These are phyloP conservation scores for Cordyceps fumosorosea DNA, from an alignment of 2,329 filamentous ascomycete species.

Conservation along the genomic window DNA sequence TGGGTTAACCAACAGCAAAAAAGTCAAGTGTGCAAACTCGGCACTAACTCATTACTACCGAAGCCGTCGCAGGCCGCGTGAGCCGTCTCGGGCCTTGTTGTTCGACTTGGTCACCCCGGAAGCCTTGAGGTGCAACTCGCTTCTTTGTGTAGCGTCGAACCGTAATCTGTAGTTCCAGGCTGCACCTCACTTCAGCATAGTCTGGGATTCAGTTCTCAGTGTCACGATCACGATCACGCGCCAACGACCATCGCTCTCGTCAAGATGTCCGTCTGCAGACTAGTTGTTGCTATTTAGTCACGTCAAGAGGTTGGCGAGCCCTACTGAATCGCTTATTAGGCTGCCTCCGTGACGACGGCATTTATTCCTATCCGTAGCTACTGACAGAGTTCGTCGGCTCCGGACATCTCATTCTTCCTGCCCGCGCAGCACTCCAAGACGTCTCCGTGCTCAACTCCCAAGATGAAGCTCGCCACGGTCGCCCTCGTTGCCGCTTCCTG, in stretches of 20 bases:
- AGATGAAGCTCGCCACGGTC: constrained; percentile 19
- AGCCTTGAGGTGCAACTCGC: not conserved
- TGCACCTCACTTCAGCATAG: too few species aligned
- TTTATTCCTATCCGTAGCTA: not conserved
- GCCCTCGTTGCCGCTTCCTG: constrained; percentile 16
- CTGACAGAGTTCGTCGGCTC: not conserved
- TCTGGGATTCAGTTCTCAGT: too few species aligned
- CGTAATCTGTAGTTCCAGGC: not conserved
- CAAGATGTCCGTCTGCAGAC: too few species aligned
- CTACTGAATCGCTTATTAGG: too few species aligned
- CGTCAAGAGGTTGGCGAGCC: too few species aligned
- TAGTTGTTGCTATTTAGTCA: too few species aligned
- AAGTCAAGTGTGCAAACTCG: too few species aligned
- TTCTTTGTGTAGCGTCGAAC: not conserved
- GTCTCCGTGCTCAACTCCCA: not conserved
- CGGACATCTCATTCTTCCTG: not conserved
- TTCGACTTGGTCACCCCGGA: not conserved
- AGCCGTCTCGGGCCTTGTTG: not conserved
- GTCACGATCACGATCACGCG: too few species aligned
- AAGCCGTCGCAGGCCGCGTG: constrained; percentile 1
- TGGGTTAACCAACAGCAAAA: not conserved
- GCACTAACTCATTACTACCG: not conserved
- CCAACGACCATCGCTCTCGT: too few species aligned
- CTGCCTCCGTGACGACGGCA: not conserved
- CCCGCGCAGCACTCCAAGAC: too few species aligned